phyloP scores from a whole-genome alignment of 257 asterid species.

The Ilex aquifolium region DNA sequence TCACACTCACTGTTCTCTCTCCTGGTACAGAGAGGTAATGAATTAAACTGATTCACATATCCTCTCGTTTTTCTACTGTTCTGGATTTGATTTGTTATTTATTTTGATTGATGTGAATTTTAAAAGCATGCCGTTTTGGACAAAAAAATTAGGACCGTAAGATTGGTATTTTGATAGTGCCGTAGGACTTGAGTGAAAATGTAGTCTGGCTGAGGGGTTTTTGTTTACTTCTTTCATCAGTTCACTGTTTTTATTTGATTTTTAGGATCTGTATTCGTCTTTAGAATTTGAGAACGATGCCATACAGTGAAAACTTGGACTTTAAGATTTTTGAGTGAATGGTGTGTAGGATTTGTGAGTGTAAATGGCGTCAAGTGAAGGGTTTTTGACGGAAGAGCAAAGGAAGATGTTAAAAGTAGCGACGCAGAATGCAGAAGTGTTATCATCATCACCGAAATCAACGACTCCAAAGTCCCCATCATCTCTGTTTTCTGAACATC shows the following conservation, averaged over 20 bases:
- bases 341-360: slow-evolving; percentile 23
- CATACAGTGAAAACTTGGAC: not conserved
- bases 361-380: slow-evolving; percentile 73
- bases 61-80: slow-evolving; percentile 14
- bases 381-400: slow-evolving; percentile 84
- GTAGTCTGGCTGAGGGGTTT: not conserved
- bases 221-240: no score
- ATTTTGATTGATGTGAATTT: not conserved
- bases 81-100: slow-evolving; percentile 8
- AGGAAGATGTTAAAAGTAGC: slow-evolving; percentile 78
- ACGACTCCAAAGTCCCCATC: slow-evolving; percentile 46
- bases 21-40: slow-evolving; percentile 17
- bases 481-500: slow-evolving; percentile 44
- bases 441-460: slow-evolving; percentile 62
- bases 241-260: no score
- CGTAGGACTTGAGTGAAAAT: not conserved
- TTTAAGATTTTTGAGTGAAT: not conserved
- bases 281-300: not conserved
- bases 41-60: not conserved
- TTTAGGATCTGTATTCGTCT: no score
- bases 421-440: slow-evolving; percentile 60
- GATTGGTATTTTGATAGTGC: not conserved
- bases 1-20: slow-evolving; percentile 5
- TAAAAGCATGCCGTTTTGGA: not conserved
- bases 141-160: no score